Evolutionary conservation across 2,329 filamentous ascomycete genomes (phyloP).

Genomic region (Alternaria triticina): DNA sequence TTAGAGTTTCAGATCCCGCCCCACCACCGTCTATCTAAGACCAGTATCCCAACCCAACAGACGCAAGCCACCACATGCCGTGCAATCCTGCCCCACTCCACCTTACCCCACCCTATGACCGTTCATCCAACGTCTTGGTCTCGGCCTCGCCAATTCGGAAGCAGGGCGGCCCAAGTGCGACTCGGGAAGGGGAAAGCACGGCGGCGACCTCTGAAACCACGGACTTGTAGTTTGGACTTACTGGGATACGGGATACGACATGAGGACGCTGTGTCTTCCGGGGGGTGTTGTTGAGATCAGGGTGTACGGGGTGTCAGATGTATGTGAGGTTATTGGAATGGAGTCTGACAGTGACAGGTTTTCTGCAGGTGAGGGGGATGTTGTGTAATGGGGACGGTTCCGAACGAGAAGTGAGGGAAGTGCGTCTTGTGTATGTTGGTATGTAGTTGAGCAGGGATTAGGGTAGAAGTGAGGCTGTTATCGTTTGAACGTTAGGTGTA

Average conservation of each 20-base stretch:
- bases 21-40: not conserved
- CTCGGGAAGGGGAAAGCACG: not conserved
- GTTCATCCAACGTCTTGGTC: not conserved
- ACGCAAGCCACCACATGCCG: not conserved
- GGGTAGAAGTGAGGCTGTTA: not conserved
- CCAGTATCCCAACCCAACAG: not conserved
- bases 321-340: constrained; percentile 10
- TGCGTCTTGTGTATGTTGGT: not conserved
- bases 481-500: not conserved
- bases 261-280: not conserved
- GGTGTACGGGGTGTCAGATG: not conserved
- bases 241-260: not conserved
- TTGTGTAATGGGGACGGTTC: not conserved
- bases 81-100: not conserved
- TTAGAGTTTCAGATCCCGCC: not conserved
- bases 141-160: not conserved
- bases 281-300: not conserved
- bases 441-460: not conserved
- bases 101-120: too few relatives aligned
- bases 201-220: not conserved
- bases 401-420: not conserved
- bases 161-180: constrained; percentile 6
- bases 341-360: constrained; percentile 3
- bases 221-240: not conserved
- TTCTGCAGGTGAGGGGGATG: not conserved